Percentiles rank a stretch among this genome's conserved stretches.
Evolutionary conservation across 768 basidiomycete genomes (phyloP).

Genomic region (Tulasnella sp.): DNA sequence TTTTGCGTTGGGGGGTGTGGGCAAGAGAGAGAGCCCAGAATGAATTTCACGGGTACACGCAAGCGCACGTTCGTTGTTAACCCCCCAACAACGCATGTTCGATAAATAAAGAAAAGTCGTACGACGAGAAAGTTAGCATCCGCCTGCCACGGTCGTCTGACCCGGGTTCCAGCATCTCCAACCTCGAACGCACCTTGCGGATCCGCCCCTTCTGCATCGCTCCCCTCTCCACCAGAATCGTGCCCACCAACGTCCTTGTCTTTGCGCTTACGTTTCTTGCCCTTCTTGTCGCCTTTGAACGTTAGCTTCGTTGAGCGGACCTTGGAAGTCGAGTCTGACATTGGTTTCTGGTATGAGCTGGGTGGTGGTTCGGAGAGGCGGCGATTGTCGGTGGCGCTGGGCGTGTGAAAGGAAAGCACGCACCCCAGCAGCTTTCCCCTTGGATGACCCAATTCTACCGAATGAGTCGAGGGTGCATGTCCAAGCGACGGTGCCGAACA

Average conservation of each 20-base stretch:
- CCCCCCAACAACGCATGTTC: background rate
- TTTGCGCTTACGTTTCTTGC: conserved; percentile 79
- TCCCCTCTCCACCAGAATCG: conserved; percentile 27
- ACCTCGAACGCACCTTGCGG: conserved; percentile 35
- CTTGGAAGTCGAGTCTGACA: conserved; percentile 36
- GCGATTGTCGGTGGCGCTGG: background rate
- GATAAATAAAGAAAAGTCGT: background rate
- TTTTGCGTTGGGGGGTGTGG: background rate
- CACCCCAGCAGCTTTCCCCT: too few species aligned
- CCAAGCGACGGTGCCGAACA: too few species aligned
- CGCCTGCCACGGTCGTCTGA: background rate
- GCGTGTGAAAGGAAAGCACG: background rate
- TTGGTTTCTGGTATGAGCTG: background rate
- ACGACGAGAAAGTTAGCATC: conserved; percentile 2
- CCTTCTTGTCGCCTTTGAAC: conserved; percentile 86
- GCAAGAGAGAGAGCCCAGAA: background rate
- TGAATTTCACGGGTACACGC: background rate
- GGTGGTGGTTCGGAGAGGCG: background rate
- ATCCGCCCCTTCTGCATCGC: conserved; percentile 33
- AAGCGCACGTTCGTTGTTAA: conserved; percentile 13
- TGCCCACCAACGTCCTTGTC: conserved; percentile 52
- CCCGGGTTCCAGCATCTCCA: background rate
- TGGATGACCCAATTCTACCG: too few species aligned
- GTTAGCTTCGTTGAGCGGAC: conserved; percentile 75
- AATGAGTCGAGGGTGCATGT: too few species aligned